Conservation (phyloP, 164 flowering plant genomes). For the Vitis riparia region DNA sequence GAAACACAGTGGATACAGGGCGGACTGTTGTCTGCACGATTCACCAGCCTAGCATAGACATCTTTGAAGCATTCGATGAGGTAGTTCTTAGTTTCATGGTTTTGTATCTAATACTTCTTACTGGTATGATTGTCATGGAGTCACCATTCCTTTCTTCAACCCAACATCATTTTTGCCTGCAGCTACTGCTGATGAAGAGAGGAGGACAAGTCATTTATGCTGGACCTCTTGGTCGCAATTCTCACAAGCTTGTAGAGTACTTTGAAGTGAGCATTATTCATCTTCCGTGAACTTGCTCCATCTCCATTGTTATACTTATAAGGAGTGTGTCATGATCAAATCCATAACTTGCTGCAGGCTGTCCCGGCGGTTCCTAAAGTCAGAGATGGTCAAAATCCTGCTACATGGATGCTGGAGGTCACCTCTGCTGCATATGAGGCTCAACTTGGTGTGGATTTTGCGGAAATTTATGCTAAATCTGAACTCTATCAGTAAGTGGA, state of each 20-base stretch:
- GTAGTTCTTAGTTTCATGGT: constrained; percentile 1
- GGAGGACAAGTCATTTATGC: constrained; percentile 80
- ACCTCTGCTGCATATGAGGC: constrained; percentile 25
- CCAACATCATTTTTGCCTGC: constrained; percentile 4
- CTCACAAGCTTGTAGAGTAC: constrained; percentile 68
- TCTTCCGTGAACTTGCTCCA: not conserved
- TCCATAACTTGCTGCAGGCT: constrained; percentile 15
- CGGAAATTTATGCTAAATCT: constrained; percentile 33
- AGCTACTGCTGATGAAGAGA: constrained; percentile 84
- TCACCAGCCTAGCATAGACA: constrained; percentile 41
- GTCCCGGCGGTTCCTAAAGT: constrained; percentile 31
- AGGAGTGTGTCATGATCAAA: no score
- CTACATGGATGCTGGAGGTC: constrained; percentile 43
- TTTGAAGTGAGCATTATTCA: constrained; percentile 53
- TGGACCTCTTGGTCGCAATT: constrained; percentile 66
- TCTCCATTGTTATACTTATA: no score
- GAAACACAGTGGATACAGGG: constrained; percentile 42
- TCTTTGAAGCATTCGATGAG: constrained; percentile 45
- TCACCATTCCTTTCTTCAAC: not conserved
- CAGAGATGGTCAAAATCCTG: constrained; percentile 36
- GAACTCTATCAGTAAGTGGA: constrained; percentile 29
- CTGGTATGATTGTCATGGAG: no score
- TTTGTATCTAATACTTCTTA: not conserved
- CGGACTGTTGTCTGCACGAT: constrained; percentile 42
- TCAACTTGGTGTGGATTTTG: constrained; percentile 32